Conservation (phyloP, 140 eudicot species). For the Cichorium intybus region DNA sequence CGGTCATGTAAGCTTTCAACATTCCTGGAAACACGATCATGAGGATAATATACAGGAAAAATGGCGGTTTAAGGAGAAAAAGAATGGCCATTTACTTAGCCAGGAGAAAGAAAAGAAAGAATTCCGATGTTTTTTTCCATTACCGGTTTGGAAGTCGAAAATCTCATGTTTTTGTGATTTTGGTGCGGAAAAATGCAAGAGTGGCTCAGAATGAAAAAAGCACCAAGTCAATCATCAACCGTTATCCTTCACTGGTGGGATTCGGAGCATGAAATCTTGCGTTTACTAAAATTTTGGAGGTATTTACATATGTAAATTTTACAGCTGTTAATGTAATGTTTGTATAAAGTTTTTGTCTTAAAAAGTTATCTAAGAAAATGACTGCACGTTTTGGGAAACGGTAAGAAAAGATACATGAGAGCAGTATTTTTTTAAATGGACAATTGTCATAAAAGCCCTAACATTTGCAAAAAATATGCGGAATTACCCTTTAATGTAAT, state of each 20-base stretch:
- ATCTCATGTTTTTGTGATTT: slow-evolving; percentile 31
- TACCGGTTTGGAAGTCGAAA: slow-evolving; percentile 20
- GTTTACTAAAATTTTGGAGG: not conserved
- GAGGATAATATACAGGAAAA: slow-evolving; percentile 16
- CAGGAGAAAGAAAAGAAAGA: slow-evolving; percentile 21
- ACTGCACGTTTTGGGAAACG: too few relatives aligned
- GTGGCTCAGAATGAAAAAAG: slow-evolving; percentile 34
- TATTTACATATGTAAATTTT: not conserved
- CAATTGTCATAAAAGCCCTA: too few relatives aligned
- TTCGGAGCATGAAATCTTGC: not conserved
- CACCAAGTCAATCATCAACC: slow-evolving; percentile 15
- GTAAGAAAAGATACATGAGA: too few relatives aligned
- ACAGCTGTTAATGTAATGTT: too few relatives aligned
- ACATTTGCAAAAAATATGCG: too few relatives aligned
- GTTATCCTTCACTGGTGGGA: slow-evolving; percentile 1
- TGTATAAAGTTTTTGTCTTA: too few relatives aligned
- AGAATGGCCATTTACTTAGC: slow-evolving; percentile 36
- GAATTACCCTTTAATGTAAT: too few relatives aligned
- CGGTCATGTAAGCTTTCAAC: slow-evolving; percentile 41
- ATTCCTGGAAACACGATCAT: slow-evolving; percentile 21
- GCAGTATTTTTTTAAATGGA: too few relatives aligned
- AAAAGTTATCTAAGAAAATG: too few relatives aligned
- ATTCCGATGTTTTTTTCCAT: slow-evolving; percentile 31
- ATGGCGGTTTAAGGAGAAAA: slow-evolving; percentile 5
- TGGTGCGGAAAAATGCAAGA: slow-evolving; percentile 18